phyloP scores from a whole-genome alignment of 106 monocot species.

The Chionographis japonica region DNA sequence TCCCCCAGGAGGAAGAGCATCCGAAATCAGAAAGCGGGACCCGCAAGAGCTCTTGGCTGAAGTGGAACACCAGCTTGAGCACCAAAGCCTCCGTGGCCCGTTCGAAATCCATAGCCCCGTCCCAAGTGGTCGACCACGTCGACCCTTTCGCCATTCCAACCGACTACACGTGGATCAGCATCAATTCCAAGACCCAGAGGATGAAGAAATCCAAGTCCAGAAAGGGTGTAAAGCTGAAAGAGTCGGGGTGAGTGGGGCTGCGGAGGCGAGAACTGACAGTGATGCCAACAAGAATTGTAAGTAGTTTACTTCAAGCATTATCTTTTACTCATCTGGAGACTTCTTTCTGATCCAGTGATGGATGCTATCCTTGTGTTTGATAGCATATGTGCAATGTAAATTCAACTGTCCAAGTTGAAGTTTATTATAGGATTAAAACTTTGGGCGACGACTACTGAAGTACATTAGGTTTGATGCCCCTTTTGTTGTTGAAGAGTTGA shows the following conservation, averaged over 20 bases:
- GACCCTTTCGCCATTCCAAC: slow-evolving; percentile 68
- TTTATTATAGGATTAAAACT: too few species aligned
- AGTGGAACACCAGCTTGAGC: slow-evolving; percentile 32
- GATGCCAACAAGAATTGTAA: not conserved
- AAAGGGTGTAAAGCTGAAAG: slow-evolving; percentile 28
- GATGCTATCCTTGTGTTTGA: too few species aligned
- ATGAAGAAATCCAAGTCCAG: slow-evolving; percentile 41
- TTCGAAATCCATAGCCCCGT: slow-evolving; percentile 43
- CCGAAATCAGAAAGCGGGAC: slow-evolving; percentile 10
- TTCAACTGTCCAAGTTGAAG: too few species aligned
- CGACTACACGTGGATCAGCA: slow-evolving; percentile 57
- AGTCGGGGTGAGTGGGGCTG: slow-evolving; percentile 11
- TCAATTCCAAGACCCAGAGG: slow-evolving; percentile 18
- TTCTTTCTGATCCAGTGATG: too few species aligned
- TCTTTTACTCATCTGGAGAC: too few species aligned
- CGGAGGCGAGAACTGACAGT: not conserved
- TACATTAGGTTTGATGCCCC: too few species aligned
- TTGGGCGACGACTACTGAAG: too few species aligned
- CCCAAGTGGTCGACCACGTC: slow-evolving; percentile 29
- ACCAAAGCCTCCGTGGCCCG: slow-evolving; percentile 22
- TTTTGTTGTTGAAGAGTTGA: too few species aligned
- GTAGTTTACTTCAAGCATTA: not conserved
- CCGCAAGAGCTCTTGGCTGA: slow-evolving; percentile 48
- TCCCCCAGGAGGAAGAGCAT: slow-evolving; percentile 28
- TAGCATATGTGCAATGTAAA: too few species aligned